Conservation (phyloP, 208 protist genomes). For the Crithidia sp. region DNA sequence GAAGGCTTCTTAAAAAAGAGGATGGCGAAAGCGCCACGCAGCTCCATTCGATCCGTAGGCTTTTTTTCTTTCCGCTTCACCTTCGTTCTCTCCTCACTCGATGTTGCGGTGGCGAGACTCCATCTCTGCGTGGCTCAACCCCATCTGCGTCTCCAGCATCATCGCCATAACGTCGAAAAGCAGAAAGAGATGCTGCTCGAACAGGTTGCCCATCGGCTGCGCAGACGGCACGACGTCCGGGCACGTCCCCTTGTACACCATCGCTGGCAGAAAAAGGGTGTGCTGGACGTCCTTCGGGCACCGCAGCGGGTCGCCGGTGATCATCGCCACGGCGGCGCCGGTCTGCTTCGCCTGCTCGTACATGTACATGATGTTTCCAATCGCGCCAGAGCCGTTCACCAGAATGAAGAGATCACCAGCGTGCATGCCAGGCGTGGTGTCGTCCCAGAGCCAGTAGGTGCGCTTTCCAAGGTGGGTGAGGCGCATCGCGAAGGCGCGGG, state of each 20-base stretch:
- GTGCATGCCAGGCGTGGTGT: slow-evolving; percentile 29
- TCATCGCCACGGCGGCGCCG: slow-evolving; percentile 12
- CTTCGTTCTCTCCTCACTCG: background rate
- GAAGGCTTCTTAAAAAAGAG: background rate
- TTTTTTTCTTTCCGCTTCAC: background rate
- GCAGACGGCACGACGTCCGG: slow-evolving; percentile 7
- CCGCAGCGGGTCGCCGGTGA: slow-evolving; percentile 12
- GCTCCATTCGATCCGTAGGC: no score
- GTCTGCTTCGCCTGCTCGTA: slow-evolving; percentile 17
- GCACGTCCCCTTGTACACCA: slow-evolving; percentile 26
- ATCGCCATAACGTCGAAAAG: slow-evolving; percentile 23
- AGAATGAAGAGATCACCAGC: slow-evolving; percentile 19
- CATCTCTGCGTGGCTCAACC: slow-evolving; percentile 16
- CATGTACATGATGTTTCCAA: slow-evolving; percentile 21
- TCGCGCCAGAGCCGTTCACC: slow-evolving; percentile 25
- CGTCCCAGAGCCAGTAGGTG: slow-evolving; percentile 11
- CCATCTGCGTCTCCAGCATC: slow-evolving; percentile 19
- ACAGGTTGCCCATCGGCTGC: slow-evolving; percentile 24
- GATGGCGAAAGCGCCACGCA: background rate
- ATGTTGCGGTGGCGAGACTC: slow-evolving; percentile 15
- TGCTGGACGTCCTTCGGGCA: slow-evolving; percentile 12
- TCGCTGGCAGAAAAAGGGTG: slow-evolving; percentile 15
- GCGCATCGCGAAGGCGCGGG: slow-evolving; percentile 13
- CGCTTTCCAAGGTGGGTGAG: slow-evolving; percentile 14
- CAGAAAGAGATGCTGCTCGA: slow-evolving; percentile 28